A percentile compares a stretch with the other conserved stretches of the same genome.
Evolutionary conservation across 2,329 filamentous ascomycete genomes (phyloP).

Genomic region (Ascomycota sp.): DNA sequence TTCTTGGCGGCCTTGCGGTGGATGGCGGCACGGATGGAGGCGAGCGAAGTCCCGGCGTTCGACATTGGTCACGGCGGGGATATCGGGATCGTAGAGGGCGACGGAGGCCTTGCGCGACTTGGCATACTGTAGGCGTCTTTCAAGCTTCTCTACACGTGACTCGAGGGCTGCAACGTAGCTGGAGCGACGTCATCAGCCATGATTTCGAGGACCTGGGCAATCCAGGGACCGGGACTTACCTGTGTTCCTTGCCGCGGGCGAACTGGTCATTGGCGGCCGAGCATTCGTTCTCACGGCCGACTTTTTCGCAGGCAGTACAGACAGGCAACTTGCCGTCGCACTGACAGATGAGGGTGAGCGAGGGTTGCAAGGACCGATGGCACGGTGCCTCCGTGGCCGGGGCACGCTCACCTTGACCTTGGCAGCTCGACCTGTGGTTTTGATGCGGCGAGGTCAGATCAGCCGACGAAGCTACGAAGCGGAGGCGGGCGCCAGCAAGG

Average conservation of each 20-base stretch:
- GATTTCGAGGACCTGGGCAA: neutral
- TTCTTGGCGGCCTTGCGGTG: constrained; percentile 42
- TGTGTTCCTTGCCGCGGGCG: constrained; percentile 83
- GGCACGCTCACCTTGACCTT: constrained; percentile 71
- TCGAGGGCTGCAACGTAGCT: constrained; percentile 93
- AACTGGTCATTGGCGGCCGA: constrained; percentile 93
- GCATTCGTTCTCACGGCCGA: constrained; percentile 68
- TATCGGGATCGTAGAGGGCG: constrained; percentile 40
- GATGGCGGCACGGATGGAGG: constrained; percentile 39
- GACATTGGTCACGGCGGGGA: constrained; percentile 12
- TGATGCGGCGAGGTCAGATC: too few species aligned
- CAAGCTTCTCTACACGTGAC: constrained; percentile 70
- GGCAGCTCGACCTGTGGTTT: constrained; percentile 59
- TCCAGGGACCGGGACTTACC: constrained; percentile 24
- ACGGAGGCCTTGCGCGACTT: constrained; percentile 52
- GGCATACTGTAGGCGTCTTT: constrained; percentile 53
- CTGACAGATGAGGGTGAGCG: constrained; percentile 16
- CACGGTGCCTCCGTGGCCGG: too few species aligned
- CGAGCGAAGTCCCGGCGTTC: constrained; percentile 45
- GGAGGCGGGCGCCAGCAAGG: too few species aligned
- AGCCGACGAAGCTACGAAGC: too few species aligned
- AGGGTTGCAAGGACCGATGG: too few species aligned
- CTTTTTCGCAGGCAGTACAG: constrained; percentile 87
- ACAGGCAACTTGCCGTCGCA: constrained; percentile 92
- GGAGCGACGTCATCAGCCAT: neutral